Conservation (phyloP, 305 asterid genomes). For the Salvia sclarea region DNA sequence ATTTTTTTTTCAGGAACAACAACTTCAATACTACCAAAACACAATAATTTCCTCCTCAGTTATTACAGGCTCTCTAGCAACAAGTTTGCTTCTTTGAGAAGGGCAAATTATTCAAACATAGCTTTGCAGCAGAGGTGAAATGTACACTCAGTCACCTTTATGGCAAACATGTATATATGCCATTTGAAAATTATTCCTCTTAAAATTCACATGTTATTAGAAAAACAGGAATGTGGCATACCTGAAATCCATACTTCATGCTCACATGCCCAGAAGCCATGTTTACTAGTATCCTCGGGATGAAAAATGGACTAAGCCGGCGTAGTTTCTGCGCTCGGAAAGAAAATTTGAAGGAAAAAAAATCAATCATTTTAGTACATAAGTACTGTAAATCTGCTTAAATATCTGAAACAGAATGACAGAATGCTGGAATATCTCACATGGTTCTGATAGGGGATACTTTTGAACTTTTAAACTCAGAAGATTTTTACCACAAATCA, state of each 20-base stretch:
- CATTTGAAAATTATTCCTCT: neutral
- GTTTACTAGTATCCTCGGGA: slow-evolving; percentile 93
- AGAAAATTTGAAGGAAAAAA: neutral
- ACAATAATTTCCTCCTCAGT: neutral
- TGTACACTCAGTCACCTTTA: neutral
- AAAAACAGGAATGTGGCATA: slow-evolving; percentile 31
- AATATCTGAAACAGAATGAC: slow-evolving; percentile 17
- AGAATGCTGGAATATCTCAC: neutral
- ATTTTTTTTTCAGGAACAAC: slow-evolving; percentile 4
- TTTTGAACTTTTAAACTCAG: neutral
- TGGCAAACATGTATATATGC: neutral
- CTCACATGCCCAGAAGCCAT: slow-evolving; percentile 99
- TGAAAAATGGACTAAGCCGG: slow-evolving; percentile 92
- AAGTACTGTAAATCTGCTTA: slow-evolving; percentile 2
- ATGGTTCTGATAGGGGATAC: slow-evolving; percentile 19
- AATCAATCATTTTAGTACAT: neutral
- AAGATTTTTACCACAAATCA: slow-evolving; percentile 1
- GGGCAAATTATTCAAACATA: neutral
- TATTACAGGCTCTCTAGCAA: neutral
- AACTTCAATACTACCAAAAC: neutral
- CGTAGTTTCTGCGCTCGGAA: slow-evolving; percentile 66
- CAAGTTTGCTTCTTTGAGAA: neutral
- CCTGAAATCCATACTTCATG: slow-evolving; percentile 97
- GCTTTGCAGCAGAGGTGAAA: neutral
- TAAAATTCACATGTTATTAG: slow-evolving; percentile 15